Evolutionary conservation across 805 yeast genomes (phyloP).

Genomic region (Pachysolen tannophilus): DNA sequence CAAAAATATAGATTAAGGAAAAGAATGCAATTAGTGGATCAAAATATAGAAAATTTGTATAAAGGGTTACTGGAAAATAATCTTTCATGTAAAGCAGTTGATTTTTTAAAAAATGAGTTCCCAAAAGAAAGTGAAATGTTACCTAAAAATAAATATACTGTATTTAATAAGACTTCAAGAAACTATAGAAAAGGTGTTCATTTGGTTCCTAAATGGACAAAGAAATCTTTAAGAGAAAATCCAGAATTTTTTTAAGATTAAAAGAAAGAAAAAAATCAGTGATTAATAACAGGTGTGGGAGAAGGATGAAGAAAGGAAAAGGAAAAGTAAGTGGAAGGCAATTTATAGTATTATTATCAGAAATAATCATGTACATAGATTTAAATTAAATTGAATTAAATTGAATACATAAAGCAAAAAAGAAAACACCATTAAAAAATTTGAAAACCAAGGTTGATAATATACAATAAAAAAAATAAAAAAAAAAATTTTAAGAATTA

Average conservation of each 20-base stretch:
- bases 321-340: too few relatives aligned
- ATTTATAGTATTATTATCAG: too few relatives aligned
- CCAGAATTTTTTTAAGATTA: slow-evolving; percentile 63
- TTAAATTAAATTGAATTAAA: too few relatives aligned
- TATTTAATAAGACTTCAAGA: slow-evolving; percentile 64
- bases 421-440: too few relatives aligned
- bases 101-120: slow-evolving; percentile 33
- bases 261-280: too few relatives aligned
- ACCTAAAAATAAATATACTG: slow-evolving; percentile 79
- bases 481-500: slow-evolving; percentile 10
- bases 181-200: slow-evolving; percentile 87
- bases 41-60: slow-evolving; percentile 59
- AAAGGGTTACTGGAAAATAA: slow-evolving; percentile 33
- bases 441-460: too few relatives aligned
- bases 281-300: too few relatives aligned
- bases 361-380: slow-evolving; percentile 3
- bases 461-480: background rate
- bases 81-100: slow-evolving; percentile 24
- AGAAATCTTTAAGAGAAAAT: slow-evolving; percentile 67
- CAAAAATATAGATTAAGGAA: slow-evolving; percentile 83
- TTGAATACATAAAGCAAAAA: too few relatives aligned
- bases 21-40: slow-evolving; percentile 77
- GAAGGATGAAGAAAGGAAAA: too few relatives aligned
- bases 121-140: slow-evolving; percentile 81
- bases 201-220: slow-evolving; percentile 88